Evolutionary conservation across 768 basidiomycete species (phyloP).

Genomic region (Pleurotus citrinopileatus): DNA sequence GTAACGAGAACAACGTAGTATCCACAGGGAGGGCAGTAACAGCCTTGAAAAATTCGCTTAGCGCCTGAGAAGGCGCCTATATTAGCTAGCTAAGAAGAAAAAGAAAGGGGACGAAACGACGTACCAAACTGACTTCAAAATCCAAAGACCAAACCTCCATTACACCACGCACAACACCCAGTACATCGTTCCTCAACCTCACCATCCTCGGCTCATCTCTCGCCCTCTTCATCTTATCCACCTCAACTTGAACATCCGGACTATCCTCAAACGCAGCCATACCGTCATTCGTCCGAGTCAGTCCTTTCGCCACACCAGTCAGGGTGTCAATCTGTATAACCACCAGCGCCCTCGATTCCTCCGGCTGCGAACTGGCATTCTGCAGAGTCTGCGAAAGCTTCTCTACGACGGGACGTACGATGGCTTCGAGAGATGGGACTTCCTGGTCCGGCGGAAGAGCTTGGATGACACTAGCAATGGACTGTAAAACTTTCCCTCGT

Average conservation of each 20-base stretch:
- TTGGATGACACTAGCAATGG: slow-evolving; percentile 91
- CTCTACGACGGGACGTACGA: slow-evolving; percentile 72
- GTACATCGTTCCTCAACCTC: slow-evolving; percentile 64
- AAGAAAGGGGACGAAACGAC: too few species aligned
- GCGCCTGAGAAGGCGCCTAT: slow-evolving; percentile 47
- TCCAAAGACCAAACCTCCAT: slow-evolving; percentile 81
- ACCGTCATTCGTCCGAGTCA: slow-evolving; percentile 77
- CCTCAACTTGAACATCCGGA: slow-evolving; percentile 48
- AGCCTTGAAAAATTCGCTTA: slow-evolving; percentile 83
- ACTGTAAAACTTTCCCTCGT: slow-evolving; percentile 87
- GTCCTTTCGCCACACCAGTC: slow-evolving; percentile 82
- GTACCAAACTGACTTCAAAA: slow-evolving; percentile 71
- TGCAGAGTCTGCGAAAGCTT: slow-evolving; percentile 64
- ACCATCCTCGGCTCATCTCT: slow-evolving; percentile 63
- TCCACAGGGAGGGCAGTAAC: slow-evolving; percentile 81
- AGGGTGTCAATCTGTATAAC: slow-evolving; percentile 78
- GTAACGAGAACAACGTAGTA: slow-evolving; percentile 74
- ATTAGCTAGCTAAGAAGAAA: neutral
- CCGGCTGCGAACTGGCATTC: slow-evolving; percentile 49
- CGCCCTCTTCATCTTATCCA: slow-evolving; percentile 54
- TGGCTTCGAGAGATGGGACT: slow-evolving; percentile 75
- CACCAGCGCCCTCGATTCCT: slow-evolving; percentile 63
- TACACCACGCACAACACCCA: slow-evolving; percentile 53
- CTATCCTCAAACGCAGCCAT: slow-evolving; percentile 54
- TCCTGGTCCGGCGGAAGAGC: slow-evolving; percentile 79